These are phyloP conservation scores for Leccinum aurantiacum DNA, from an alignment of 768 basidiomycete genomes.

Conservation along the genomic window DNA sequence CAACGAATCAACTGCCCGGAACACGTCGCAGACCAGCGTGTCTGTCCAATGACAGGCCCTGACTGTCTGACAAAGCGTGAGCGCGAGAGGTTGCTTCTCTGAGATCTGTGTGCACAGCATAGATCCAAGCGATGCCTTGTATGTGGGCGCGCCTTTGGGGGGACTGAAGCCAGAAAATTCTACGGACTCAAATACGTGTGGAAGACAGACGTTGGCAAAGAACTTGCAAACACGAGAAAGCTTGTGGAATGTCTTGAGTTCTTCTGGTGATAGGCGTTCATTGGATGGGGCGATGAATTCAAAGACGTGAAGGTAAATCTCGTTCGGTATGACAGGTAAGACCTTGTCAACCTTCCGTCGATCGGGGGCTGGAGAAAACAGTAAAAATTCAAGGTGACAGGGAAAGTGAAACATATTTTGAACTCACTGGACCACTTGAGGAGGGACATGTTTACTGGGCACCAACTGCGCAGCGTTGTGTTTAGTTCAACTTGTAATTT, in stretches of 20 bases:
- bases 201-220: conserved; percentile 39
- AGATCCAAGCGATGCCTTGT: background rate
- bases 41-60: conserved; percentile 3
- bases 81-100: background rate
- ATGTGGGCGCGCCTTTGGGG: background rate
- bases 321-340: conserved; percentile 40
- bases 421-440: too few relatives aligned
- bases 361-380: conserved; percentile 26
- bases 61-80: background rate
- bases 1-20: conserved; percentile 1
- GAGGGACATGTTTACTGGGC: too few relatives aligned
- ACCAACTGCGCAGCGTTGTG: too few relatives aligned
- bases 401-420: too few relatives aligned
- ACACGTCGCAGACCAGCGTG: background rate
- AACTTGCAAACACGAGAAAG: conserved; percentile 45
- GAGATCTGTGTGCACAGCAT: background rate
- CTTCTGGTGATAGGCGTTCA: conserved; percentile 12
- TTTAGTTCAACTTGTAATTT: too few relatives aligned
- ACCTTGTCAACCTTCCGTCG: conserved; percentile 10
- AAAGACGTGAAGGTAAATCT: conserved; percentile 46
- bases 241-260: conserved; percentile 10
- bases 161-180: conserved; percentile 17
- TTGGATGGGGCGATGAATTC: conserved; percentile 28
- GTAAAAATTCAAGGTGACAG: background rate
- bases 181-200: conserved; percentile 40